Evolutionary conservation across 129 eudicot genomes (phyloP), one percentile per base, ranked within the genome.

Genomic region (Dittrichia graveolens): DNA sequence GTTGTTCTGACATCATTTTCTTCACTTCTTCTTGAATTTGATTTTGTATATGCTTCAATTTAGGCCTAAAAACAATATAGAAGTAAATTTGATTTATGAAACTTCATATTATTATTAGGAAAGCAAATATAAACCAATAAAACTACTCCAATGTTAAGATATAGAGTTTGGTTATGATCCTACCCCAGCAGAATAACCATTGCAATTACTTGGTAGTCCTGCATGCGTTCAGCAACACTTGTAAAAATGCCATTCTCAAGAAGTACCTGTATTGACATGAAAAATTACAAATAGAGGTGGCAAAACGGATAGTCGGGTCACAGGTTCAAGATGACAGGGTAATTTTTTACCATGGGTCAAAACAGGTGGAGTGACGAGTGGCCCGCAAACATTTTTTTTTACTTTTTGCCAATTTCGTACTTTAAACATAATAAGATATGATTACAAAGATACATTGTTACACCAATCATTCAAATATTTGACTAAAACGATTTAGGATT

Each of bases 121-220:
- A 49, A 2, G 11, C 49, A 61, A 48, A 38, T 8, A 61, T 5
- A 52, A 49, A 61, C 39, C 19, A 53, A 73, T 16, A 69, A 35
- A n/a, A 74, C 16, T 64, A 45, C 46, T 38, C 18, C 16, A 67
- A 56, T 67, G 38, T 14, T 35, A 8, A 61, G 6, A 16, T 50
- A 59, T 11, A 9, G 41, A 47, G 69, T 19, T 73, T 12, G 19
- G 52, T 9, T n/a, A 69, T 38, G 37, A 61, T 41, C 77, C 59
- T 72, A 94, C 98, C 98, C 98, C 74, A 87, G 61, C 43, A 94
- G 67, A 71, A 94, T 82, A 38, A 94, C 78, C 98, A 88, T 94
- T 42, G 98, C 97, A 42, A 90, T 82, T 45, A 87, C 96, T 88
- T 94, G 96, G 79, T 94, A 94, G 53, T 83, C 91, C 19, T 90